Base-by-base conservation (phyloP, 169 alveolate genomes). In the Babesia bigemina region DNA sequence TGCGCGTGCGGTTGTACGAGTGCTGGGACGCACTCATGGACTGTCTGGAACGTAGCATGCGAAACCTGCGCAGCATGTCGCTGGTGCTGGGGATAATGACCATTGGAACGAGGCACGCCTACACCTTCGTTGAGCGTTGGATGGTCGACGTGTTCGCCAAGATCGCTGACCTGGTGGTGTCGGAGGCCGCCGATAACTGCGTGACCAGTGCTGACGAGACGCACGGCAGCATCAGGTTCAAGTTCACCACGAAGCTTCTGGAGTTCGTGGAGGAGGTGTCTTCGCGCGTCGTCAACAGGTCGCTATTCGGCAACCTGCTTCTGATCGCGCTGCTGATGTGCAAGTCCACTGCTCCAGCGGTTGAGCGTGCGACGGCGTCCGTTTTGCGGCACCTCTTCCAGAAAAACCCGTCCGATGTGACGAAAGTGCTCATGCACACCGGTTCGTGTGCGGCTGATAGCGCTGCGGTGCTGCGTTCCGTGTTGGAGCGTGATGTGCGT, bases 161-260 rank as follows among this genome's bases (percentile, higher is more conserved):
- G 28, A 56, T 79, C 42, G 53, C 33, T 11, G 83, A 79, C 33
- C 47, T 71, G 67, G 56, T 79, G 56, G 57, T 79, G 9, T 57
- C 22, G 33, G 87, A 79, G 44, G 33, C 42, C 49, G 22, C 45
- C 13, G 60, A 29, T 33, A 24, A 63, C 62, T 42, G 44, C 26
- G 82, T 79, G 33, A 60, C 75, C 36, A n/a, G n/a, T 7, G 84
- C 87, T 7, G 87, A 79, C 29, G 87, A 79, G 76, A 33, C 28
- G 28, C 42, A 79, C 55, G 39, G 62, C 10, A 79, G 67, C 55
- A 48, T 79, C 9, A 62, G 84, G 22, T 79, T 36, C 76, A 70
- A 72, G 52, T 79, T 66, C n/a, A 21, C 65, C 21, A 12, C 36
- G 22, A 24, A 28, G 26, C 11, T 79, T 47, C 39, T 59, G 24